Base-by-base conservation (phyloP, 2,329 filamentous ascomycete species). In the Penicillium sp. region DNA sequence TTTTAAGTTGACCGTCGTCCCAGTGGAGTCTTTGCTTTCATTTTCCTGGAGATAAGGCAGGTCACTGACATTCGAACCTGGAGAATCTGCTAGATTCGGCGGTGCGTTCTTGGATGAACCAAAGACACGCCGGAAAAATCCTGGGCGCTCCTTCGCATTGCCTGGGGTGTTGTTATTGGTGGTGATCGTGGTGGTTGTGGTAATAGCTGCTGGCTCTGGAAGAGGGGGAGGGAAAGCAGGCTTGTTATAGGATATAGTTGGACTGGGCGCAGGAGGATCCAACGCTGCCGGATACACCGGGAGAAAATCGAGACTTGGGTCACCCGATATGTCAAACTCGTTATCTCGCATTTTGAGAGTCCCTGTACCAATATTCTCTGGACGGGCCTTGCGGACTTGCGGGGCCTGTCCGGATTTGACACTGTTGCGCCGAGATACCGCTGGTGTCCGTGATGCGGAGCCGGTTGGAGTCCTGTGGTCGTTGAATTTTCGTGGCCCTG, bases 71-170 rank as follows among this genome's bases (percentile, higher is more conserved):
- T 55, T 53, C 51, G 50, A 53, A 14, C 15, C 46, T 37, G 59
- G 37, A 9, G 54, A 52, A 18, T 69, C 69, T 29, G 62, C 55
- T 14, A 60, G 56, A n/a, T 48, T 56, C 15, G 60, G 51, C n/a
- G 66, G 57, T 60, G 71, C 79, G 47, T 75, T 82, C 69, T 82
- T 89, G 33, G 89, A 85, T 9, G 87, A 89, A 37, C 89, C 90
- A 77, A 97, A 97, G 37, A 97, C 89, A 60, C 93, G 86, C 65
- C 91, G 86, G 78, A 97, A 97, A 78, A 99, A 97, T 20, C 94
- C 92, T 8, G 85, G 89, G 54, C 86, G 85, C 67, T 90, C 87
- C 69, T 89, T 90, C 50, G 79, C 78, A 20, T 27, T 51, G 14
- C n/a, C 53, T 35, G 55, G 15, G 8, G 41, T 26, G 22, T n/a